Evolutionary conservation across 2,329 filamentous ascomycete genomes (phyloP).

Genomic region (Pseudocercospora macadamiae): DNA sequence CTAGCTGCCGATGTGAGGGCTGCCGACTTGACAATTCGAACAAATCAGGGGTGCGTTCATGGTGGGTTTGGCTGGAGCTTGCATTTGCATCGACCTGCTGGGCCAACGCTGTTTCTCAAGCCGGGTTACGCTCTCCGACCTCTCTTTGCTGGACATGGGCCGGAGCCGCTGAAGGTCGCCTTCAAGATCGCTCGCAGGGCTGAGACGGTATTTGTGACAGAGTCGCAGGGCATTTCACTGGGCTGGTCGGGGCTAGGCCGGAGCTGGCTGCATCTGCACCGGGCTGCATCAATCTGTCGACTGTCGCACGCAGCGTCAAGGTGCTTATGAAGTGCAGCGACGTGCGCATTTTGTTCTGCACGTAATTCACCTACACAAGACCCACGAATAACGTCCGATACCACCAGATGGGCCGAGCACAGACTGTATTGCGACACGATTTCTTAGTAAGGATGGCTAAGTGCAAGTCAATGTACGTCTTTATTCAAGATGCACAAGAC

Average conservation of each 20-base stretch:
- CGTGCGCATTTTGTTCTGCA: background rate
- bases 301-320: too few relatives aligned
- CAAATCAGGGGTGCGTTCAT: background rate
- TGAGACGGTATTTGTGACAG: background rate
- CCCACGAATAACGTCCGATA: too few relatives aligned
- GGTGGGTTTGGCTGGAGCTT: background rate
- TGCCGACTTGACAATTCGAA: background rate
- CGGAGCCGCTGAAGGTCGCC: too few relatives aligned
- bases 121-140: too few relatives aligned
- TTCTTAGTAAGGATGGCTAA: too few relatives aligned
- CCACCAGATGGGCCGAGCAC: too few relatives aligned
- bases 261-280: slow-evolving; percentile 42
- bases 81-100: background rate
- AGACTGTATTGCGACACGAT: too few relatives aligned
- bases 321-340: slow-evolving; percentile 8
- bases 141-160: too few relatives aligned
- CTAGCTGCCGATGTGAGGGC: too few relatives aligned
- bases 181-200: background rate
- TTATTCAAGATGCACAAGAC: too few relatives aligned
- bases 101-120: background rate
- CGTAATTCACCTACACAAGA: too few relatives aligned
- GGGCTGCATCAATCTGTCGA: slow-evolving; percentile 49
- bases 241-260: background rate
- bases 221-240: background rate
- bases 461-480: too few relatives aligned